Base-by-base conservation (phyloP, 257 asterid genomes). In the Nicotiana noctiflora region DNA sequence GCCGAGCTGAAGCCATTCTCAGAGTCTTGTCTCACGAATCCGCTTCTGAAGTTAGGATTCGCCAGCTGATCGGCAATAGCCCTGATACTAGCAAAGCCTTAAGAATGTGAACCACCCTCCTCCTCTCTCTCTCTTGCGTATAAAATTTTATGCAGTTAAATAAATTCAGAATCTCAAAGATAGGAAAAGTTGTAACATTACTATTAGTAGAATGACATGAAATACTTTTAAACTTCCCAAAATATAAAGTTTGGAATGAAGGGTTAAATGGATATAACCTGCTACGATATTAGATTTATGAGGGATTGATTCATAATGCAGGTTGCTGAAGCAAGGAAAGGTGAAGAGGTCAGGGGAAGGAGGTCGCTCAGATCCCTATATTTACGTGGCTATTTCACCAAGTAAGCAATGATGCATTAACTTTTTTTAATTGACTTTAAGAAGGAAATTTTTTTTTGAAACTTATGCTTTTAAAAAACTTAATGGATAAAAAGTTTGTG, bases 1-100 rank as follows among this genome's bases (percentile, higher is more conserved):
- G 84, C 83, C 89, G 84, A 88, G 97, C 98, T 29, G 90, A 91
- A 59, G 93, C 97, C 74, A 89, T 96, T 76, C 62, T 92, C 81
- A 83, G 81, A 81, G 77, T 94, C 78, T 87, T 96, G 81, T 87
- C 95, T 64, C 82, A 80, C n/a, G 98, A 93, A 79, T 82, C 88
- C 57, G 88, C 92, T 84, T 94, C 98, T 76, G 99, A 96, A 88
- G 90, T 94, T 81, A 89, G 76, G 90, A 94, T 96, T 65, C 97
- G 99, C 40, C 88, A 94, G 85, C 75, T 90, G 87, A 97, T 94
- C 0, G 98, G 99, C 52, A 97, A 96, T 84, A 96, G 97, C 92
- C 99, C 98, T 83, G 91, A 96, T 83, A 94, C 98, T 52, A 96
- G 99, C 98, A 96, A 96, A 86, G 99, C 99, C 68, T 89, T 96